Evolutionary conservation across 1,284 basidiomycete genomes (phyloP).

Genomic region (Puccinia coronata): DNA sequence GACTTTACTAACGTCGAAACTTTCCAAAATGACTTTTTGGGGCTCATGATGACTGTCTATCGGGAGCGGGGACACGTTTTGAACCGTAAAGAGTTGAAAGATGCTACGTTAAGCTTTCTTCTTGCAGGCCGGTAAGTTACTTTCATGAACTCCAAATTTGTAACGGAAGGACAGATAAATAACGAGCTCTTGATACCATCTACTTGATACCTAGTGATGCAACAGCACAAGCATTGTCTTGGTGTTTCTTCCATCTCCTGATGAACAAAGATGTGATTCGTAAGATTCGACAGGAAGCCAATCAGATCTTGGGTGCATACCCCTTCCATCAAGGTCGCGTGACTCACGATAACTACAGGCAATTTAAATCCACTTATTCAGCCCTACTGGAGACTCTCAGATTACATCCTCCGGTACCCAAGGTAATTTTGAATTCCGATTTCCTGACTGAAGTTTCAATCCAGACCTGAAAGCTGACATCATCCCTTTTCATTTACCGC

Average conservation of each 20-base stretch:
- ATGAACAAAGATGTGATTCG: constrained; percentile 18
- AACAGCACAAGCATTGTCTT: constrained; percentile 37
- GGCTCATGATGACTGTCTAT: neutral
- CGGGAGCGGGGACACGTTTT: constrained; percentile 12
- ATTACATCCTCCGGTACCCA: constrained; percentile 51
- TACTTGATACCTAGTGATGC: constrained; percentile 24
- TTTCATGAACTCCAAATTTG: neutral
- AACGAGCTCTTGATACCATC: too few species aligned
- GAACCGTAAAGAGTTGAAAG: constrained; percentile 26
- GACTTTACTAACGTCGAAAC: neutral
- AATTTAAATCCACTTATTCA: constrained; percentile 47
- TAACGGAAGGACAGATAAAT: too few species aligned
- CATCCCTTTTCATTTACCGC: neutral
- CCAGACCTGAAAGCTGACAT: neutral
- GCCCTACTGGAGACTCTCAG: constrained; percentile 52
- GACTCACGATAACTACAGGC: constrained; percentile 45
- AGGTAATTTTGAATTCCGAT: constrained; percentile 33
- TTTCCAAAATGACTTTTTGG: constrained; percentile 20
- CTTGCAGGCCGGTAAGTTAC: constrained; percentile 42
- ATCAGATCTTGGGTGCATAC: neutral
- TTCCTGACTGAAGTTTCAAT: neutral
- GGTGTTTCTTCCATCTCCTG: constrained; percentile 38
- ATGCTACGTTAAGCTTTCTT: constrained; percentile 30
- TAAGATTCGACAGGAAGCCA: constrained; percentile 27
- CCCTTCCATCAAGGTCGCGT: neutral